A percentile compares a stretch with the other conserved stretches of the same genome.
phyloP scores from a whole-genome alignment of 306 rosid species.

The Adenanthera pavonina region DNA sequence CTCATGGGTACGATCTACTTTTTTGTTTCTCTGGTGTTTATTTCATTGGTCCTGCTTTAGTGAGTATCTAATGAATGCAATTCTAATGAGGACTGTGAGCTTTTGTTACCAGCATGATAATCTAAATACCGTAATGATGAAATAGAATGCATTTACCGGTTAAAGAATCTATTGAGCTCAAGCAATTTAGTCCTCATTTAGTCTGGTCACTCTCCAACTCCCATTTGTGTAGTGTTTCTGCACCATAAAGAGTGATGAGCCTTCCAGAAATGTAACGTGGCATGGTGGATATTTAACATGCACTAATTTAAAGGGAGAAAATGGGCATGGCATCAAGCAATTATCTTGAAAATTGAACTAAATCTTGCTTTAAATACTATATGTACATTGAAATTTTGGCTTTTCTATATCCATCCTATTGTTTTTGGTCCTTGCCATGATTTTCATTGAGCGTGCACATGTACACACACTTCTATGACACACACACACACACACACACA shows the following conservation, averaged over 20 bases:
- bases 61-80: slow-evolving; percentile 2
- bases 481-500: not conserved
- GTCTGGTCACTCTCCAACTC: slow-evolving; percentile 10
- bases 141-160: slow-evolving; percentile 3
- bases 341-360: not conserved
- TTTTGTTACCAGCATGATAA: not conserved
- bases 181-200: not conserved
- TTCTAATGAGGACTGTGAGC: not conserved
- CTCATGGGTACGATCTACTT: slow-evolving; percentile 76
- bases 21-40: slow-evolving; percentile 15
- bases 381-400: not conserved
- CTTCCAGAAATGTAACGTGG: not conserved
- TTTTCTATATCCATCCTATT: slow-evolving; percentile 14
- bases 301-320: not conserved
- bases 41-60: slow-evolving; percentile 10
- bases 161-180: slow-evolving; percentile 22
- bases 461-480: not conserved
- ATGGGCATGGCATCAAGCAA: not conserved
- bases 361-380: not conserved
- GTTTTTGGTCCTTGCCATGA: not conserved
- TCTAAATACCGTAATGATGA: slow-evolving; percentile 8
- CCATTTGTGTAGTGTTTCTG: not conserved
- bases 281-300: not conserved
- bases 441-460: not conserved
- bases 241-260: not conserved